These are phyloP conservation scores for Podospora anserina DNA, from an alignment of 495 filamentous ascomycete species.

Conservation along the genomic window DNA sequence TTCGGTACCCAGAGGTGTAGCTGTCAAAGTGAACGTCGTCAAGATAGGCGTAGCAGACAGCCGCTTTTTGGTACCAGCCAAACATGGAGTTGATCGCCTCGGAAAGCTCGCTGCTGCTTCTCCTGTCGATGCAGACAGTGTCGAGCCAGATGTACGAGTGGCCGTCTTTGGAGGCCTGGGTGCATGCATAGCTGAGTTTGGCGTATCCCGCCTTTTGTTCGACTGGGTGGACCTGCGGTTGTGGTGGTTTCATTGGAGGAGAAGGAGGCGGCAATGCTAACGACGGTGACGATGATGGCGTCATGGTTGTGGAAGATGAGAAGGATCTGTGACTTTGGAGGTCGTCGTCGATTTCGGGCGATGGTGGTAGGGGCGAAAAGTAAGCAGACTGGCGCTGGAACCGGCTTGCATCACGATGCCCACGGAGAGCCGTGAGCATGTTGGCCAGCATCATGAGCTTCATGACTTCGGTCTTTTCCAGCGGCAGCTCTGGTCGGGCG, in stretches of 20 bases:
- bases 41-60: constrained; percentile 28
- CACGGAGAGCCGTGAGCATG: constrained; percentile 31
- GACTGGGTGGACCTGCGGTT: constrained; percentile 13
- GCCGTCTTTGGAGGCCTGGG: constrained; percentile 24
- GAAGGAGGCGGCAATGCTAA: background rate
- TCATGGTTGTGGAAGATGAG: background rate
- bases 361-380: background rate
- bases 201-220: constrained; percentile 25
- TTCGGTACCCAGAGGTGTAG: constrained; percentile 24
- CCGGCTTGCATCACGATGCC: constrained; percentile 1
- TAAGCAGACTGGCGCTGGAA: background rate
- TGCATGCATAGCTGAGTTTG: constrained; percentile 25
- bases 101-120: constrained; percentile 26
- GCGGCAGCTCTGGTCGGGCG: background rate
- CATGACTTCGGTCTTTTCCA: constrained; percentile 23
- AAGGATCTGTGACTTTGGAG: background rate
- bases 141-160: constrained; percentile 27
- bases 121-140: constrained; percentile 30
- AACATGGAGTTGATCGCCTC: constrained; percentile 33
- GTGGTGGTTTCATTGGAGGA: constrained; percentile 6
- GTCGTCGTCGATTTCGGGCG: constrained; percentile 10
- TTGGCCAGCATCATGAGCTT: constrained; percentile 27
- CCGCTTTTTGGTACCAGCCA: constrained; percentile 22
- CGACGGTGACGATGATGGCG: background rate
- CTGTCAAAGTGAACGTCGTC: constrained; percentile 25